Conservation (phyloP, 1,284 basidiomycete genomes). For the Leccinum pachyderme region DNA sequence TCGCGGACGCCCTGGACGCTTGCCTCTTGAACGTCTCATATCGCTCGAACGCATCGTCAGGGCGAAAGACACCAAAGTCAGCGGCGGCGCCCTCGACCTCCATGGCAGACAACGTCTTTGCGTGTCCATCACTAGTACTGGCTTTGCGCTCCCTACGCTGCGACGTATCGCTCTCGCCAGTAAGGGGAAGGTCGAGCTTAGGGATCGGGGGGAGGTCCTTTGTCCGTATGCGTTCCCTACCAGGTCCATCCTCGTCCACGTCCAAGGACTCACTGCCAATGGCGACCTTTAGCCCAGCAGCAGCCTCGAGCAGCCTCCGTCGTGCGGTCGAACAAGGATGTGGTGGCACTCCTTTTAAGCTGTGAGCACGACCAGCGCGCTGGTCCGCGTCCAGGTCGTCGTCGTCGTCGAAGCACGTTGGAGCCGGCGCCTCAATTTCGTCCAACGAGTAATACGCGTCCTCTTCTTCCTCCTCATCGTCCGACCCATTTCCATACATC, state of each 20-base stretch:
- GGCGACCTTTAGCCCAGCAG: conserved; percentile 64
- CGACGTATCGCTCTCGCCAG: not conserved
- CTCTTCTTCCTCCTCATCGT: conserved; percentile 34
- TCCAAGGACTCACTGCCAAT: conserved; percentile 32
- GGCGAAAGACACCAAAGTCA: conserved; percentile 19
- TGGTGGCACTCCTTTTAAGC: not conserved
- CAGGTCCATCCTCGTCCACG: not conserved
- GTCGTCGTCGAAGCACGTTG: not conserved
- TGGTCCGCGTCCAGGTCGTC: not conserved
- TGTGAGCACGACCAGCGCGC: not conserved
- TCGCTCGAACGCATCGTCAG: conserved; percentile 89
- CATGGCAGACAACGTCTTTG: not conserved
- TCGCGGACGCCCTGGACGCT: conserved; percentile 24
- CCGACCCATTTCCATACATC: not conserved
- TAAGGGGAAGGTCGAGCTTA: conserved; percentile 24
- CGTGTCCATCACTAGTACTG: not conserved
- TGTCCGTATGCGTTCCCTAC: conserved; percentile 23
- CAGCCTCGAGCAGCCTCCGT: conserved; percentile 76
- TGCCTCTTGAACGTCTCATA: conserved; percentile 76
- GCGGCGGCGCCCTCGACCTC: conserved; percentile 1
- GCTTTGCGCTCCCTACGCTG: not conserved
- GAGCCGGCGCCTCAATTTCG: conserved; percentile 40
- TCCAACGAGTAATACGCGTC: conserved; percentile 57
- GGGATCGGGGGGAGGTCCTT: conserved; percentile 62
- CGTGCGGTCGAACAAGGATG: conserved; percentile 46